phyloP scores from a whole-genome alignment of 768 basidiomycete species.

The Erythrobasidium yunnanense region DNA sequence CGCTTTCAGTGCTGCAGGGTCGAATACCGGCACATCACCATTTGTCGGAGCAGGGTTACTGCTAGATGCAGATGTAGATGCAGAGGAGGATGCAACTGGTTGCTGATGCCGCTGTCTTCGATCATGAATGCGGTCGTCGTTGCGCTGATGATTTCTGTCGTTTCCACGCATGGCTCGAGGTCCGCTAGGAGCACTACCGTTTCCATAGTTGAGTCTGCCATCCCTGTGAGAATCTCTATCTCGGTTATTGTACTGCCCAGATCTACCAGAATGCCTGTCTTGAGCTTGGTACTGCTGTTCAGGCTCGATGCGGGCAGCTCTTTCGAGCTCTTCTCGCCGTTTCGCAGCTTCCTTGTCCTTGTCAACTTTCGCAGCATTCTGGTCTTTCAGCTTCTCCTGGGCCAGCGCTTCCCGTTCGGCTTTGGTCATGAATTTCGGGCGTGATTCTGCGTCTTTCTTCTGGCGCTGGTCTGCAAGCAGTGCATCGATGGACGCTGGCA shows the following conservation, averaged over 20 bases:
- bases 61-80: neutral
- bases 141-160: neutral
- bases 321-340: slow-evolving; percentile 5
- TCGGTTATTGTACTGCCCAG: neutral
- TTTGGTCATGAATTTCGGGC: slow-evolving; percentile 13
- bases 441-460: neutral
- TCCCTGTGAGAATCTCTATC: neutral
- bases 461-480: neutral
- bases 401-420: slow-evolving; percentile 8
- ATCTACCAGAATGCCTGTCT: neutral
- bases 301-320: neutral
- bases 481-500: slow-evolving; percentile 8
- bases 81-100: neutral
- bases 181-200: neutral
- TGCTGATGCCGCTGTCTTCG: neutral
- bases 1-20: slow-evolving; percentile 59
- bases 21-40: slow-evolving; percentile 49
- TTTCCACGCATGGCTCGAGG: slow-evolving; percentile 1
- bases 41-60: neutral
- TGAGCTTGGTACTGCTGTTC: neutral
- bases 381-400: neutral
- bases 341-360: neutral
- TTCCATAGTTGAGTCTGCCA: neutral
- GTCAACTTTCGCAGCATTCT: neutral
- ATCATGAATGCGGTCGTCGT: neutral